phyloP scores from a whole-genome alignment of 1,284 basidiomycete genomes.

The Ceratobasidium sp. region DNA sequence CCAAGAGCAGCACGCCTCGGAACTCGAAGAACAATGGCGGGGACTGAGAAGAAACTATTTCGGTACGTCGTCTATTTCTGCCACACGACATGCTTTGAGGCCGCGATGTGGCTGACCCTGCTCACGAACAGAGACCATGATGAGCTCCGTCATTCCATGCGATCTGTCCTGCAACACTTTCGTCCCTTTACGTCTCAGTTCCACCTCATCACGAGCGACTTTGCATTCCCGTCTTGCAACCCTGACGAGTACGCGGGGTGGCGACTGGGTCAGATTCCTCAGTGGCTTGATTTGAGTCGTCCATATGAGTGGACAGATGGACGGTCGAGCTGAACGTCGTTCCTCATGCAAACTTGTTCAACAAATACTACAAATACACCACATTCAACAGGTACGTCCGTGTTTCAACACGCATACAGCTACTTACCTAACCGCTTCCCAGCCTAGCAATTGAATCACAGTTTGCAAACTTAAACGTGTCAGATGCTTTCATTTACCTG shows the following conservation, averaged over 20 bases:
- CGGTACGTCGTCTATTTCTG: conserved; percentile 30
- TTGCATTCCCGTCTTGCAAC: conserved; percentile 37
- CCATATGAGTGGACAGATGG: conserved; percentile 30
- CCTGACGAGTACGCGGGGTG: conserved; percentile 16
- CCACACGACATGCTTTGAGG: not conserved
- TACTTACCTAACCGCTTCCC: not conserved
- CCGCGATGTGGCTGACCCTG: not conserved
- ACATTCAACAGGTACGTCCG: conserved; percentile 39
- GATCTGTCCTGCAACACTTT: conserved; percentile 40
- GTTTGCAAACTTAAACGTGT: conserved; percentile 36
- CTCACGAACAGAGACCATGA: conserved; percentile 39
- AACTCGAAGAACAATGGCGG: not conserved
- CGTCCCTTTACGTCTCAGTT: conserved; percentile 14
- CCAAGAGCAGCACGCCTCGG: not conserved
- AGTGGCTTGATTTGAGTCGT: conserved; percentile 36
- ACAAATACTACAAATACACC: conserved; percentile 23
- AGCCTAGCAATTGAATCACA: conserved; percentile 40
- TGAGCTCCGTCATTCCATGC: conserved; percentile 41
- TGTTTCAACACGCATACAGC: not conserved
- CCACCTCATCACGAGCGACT: conserved; percentile 38
- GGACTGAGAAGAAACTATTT: conserved; percentile 24
- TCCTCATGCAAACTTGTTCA: conserved; percentile 40
- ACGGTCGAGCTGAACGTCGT: conserved; percentile 23
- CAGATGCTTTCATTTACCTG: conserved; percentile 37
- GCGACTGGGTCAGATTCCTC: conserved; percentile 41